Evolutionary conservation across 2,329 filamentous ascomycete genomes (phyloP), one percentile per base, ranked within the genome.

Genomic region (Fusarium sambucinum): DNA sequence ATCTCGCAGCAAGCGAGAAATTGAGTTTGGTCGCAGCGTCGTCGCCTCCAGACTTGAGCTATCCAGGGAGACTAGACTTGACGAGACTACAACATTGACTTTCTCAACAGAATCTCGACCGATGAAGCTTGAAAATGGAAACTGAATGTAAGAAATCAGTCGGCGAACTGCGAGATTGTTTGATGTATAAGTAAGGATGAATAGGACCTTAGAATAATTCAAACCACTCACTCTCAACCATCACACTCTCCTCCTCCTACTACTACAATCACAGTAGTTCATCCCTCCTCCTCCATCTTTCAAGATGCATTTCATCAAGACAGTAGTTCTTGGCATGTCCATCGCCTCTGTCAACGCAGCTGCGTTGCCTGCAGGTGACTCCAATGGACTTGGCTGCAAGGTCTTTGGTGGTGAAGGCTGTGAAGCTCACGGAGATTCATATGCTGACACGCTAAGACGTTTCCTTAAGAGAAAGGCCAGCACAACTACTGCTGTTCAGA

Each of bases 231-330:
- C 37, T 54, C 37, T 29, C 37, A 35, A 25, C 38, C 38, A 45
- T 44, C 41, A 37, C 21, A 38, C 19, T 38, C 35, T 35, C 32
- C 32, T 35, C 32, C 32, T 35, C 17, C 32, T 38, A 38, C 59
- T 38, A 38, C 59, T 47, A 48, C n/a, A 41, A 33, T 5, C 25
- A 35, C 10, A 44, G 48, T 46, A 45, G 37, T 33, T 4, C 3
- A 19, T 23, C 10, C 14, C 23, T 30, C 11, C 21, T 19, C 16
- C 19, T 14, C n/a, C 19, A 5, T n/a, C 8, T 23, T 45, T 40
- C 21, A 14, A 27, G 12, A 63, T 63, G 60, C 60, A 50, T 33
- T 35, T 63, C 32, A 32, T 44, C 44, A 63, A 63, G 42, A 45
- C 52, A 12, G 29, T 63, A 9, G 21, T 57, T 14, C 62, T 53